Base-by-base conservation (phyloP, 345 rosid species). In the Citrus maxima region DNA sequence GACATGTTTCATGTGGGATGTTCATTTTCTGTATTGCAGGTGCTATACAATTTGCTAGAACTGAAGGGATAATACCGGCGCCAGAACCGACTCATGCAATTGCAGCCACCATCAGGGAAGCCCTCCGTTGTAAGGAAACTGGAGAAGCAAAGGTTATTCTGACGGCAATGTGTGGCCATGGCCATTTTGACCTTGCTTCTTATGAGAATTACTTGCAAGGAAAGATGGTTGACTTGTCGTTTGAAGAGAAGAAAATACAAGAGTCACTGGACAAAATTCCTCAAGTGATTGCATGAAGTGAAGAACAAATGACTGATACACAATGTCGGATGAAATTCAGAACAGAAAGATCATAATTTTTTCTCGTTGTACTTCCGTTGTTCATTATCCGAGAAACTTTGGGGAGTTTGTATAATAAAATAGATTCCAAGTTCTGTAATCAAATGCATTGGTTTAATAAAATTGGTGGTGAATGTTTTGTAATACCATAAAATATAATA, bases 61-160 rank as follows among this genome's bases (percentile, higher is more conserved):
- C 89, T 0, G 98, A 95, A 85, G 98, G 98, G 70, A 76, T 95
- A 78, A 95, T 95, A 71, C 93, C 98, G 1, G 99, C 98, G 25
- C 98, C 99, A 0, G 99, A 95, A 70, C 97, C 99, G 22, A 88
- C 96, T 80, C 98, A 93, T 72, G 98, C 99, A 30, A 95, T 95
- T 42, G 98, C 98, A 5, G 98, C 99, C 19, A 88, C 98, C 62
- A 93, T 95, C 66, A 83, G 91, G 86, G 97, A 95, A 85, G 99
- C 98, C 74, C 86, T 95, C 28, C 88, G 61, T 8, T 95, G 99
- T 76, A 92, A 71, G 79, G 93, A 92, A 85, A 86, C 90, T 0
- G 95, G 99, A 74, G 97, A 93, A 84, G 85, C 87, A 13, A 93
- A 92, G 86, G 98, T 93, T 38, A 95, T 95, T 85, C 90, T 95